Evolutionary conservation across 345 rosid species (phyloP).

Genomic region (Pistacia atlantica): DNA sequence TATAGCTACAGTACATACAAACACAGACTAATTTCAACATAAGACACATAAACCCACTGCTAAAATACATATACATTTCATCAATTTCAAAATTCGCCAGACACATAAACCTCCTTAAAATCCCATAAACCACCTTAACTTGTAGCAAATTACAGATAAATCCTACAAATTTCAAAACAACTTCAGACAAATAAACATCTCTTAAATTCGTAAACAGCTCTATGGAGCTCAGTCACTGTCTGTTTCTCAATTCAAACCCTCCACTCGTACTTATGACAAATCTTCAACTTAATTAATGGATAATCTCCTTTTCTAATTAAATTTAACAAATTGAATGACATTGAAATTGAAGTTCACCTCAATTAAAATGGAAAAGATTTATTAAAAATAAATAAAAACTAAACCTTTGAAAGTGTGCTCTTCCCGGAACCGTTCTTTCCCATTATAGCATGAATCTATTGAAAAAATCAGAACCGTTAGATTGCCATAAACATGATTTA

Average conservation of each 20-base stretch:
- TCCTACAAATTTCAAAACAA: background rate
- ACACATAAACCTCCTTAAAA: background rate
- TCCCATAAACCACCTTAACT: background rate
- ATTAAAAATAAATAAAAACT: background rate
- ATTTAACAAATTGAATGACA: too few species aligned
- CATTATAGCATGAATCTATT: slow-evolving; percentile 89
- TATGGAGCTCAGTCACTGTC: background rate
- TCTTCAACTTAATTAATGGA: too few species aligned
- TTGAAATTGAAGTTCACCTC: background rate
- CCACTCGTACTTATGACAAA: too few species aligned
- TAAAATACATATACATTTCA: too few species aligned
- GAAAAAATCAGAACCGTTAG: slow-evolving; percentile 5
- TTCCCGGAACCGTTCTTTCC: slow-evolving; percentile 99
- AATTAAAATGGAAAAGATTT: background rate
- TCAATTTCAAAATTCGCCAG: background rate
- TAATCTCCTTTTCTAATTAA: too few species aligned
- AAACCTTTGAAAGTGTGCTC: slow-evolving; percentile 93
- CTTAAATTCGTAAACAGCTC: too few species aligned
- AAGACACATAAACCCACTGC: too few species aligned
- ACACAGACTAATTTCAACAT: background rate
- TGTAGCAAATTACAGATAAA: background rate
- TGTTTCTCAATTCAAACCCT: background rate
- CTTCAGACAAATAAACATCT: too few species aligned
- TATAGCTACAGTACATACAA: background rate
- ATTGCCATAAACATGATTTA: background rate